phyloP scores from a whole-genome alignment of 148 eudicot genomes.

The Silene latifolia region DNA sequence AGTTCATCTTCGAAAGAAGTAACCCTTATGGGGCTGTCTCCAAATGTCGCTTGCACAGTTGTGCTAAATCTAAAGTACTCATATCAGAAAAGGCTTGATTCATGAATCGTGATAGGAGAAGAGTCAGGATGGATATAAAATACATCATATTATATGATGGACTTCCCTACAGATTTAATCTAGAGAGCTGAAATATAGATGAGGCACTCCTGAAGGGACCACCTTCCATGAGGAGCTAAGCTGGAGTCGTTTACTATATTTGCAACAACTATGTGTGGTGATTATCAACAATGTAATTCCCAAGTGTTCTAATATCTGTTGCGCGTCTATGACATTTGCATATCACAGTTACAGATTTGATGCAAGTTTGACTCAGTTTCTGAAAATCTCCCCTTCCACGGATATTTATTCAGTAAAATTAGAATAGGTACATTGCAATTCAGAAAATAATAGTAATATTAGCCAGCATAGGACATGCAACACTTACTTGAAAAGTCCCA shows the following conservation, averaged over 20 bases:
- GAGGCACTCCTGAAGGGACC: background rate
- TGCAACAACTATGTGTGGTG: background rate
- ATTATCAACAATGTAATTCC: background rate
- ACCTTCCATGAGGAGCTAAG: background rate
- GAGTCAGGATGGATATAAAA: too few species aligned
- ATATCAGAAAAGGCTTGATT: background rate
- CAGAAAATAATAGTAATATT: background rate
- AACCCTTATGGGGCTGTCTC: background rate
- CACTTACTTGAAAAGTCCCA: constrained; percentile 95
- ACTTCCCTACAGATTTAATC: background rate
- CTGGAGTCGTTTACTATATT: background rate
- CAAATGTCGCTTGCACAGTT: background rate
- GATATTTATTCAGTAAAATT: constrained; percentile 5
- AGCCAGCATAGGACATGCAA: background rate
- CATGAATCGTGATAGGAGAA: too few species aligned
- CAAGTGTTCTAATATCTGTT: background rate
- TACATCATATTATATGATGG: too few species aligned
- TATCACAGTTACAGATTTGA: background rate
- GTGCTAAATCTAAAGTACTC: background rate
- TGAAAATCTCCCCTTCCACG: background rate
- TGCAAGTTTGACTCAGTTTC: background rate
- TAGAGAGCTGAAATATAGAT: background rate
- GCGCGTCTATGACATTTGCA: background rate
- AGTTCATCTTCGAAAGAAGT: background rate
- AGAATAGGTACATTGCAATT: background rate